Evolutionary conservation across 768 basidiomycete genomes (phyloP).

Genomic region (Lactifluus subvellereus): DNA sequence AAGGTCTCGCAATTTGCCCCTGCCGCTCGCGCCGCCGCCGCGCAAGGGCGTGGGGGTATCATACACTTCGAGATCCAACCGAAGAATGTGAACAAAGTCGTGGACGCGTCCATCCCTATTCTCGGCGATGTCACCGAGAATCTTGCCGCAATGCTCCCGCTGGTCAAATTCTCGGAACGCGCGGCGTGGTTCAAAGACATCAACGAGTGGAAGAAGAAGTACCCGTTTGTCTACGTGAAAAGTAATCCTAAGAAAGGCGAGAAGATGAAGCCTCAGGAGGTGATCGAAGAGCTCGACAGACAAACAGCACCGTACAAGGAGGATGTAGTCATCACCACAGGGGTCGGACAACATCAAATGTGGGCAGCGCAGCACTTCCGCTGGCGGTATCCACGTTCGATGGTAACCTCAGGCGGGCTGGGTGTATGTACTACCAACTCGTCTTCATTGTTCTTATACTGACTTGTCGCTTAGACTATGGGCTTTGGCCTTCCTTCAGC

Average conservation of each 20-base stretch:
- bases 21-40: slow-evolving; percentile 79
- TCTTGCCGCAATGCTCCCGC: slow-evolving; percentile 73
- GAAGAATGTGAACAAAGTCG: slow-evolving; percentile 99
- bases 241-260: slow-evolving; percentile 46
- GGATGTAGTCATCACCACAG: slow-evolving; percentile 83
- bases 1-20: slow-evolving; percentile 88
- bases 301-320: slow-evolving; percentile 79
- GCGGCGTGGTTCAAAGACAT: slow-evolving; percentile 81
- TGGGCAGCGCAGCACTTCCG: slow-evolving; percentile 95
- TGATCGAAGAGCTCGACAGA: slow-evolving; percentile 84
- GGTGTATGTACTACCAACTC: slow-evolving; percentile 52
- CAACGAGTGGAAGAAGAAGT: slow-evolving; percentile 75
- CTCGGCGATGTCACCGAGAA: slow-evolving; percentile 90
- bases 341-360: slow-evolving; percentile 99
- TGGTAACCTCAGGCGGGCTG: slow-evolving; percentile 93
- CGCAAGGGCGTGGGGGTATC: slow-evolving; percentile 85
- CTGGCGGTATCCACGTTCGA: slow-evolving; percentile 79
- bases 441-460: slow-evolving; percentile 3
- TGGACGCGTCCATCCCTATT: slow-evolving; percentile 90
- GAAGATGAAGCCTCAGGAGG: slow-evolving; percentile 93
- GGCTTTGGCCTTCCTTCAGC: slow-evolving; percentile 94
- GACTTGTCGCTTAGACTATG: slow-evolving; percentile 65
- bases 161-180: slow-evolving; percentile 60
- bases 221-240: slow-evolving; percentile 84
- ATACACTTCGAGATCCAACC: slow-evolving; percentile 99